Evolutionary conservation across 2,329 filamentous ascomycete species (phyloP).

Genomic region (Stagonosporopsis rhizophila): DNA sequence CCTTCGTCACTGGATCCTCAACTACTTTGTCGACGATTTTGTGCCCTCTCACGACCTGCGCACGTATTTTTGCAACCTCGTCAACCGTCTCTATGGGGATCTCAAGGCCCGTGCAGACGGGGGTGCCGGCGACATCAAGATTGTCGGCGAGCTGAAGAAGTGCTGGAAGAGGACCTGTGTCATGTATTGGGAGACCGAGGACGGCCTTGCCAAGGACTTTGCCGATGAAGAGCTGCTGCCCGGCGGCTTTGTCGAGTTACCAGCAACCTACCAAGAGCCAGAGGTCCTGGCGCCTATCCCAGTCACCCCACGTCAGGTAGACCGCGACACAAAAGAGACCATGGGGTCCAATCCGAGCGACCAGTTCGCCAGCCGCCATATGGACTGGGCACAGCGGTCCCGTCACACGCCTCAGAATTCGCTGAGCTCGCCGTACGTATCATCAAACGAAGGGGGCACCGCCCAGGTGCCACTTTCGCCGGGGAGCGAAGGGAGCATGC

Average conservation of each 20-base stretch:
- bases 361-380: constrained; percentile 47
- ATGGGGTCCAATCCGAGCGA: constrained; percentile 48
- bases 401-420: constrained; percentile 50
- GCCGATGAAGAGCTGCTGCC: constrained; percentile 74
- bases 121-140: constrained; percentile 75
- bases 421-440: constrained; percentile 43
- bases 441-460: constrained; percentile 42
- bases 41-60: constrained; percentile 77
- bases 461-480: constrained; percentile 52
- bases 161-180: constrained; percentile 94
- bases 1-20: constrained; percentile 94
- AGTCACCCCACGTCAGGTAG: constrained; percentile 32
- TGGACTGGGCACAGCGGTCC: constrained; percentile 48
- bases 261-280: constrained; percentile 33
- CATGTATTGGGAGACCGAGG: constrained; percentile 82
- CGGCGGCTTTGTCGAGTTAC: constrained; percentile 69
- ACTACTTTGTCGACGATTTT: constrained; percentile 97
- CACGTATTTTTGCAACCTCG: constrained; percentile 76
- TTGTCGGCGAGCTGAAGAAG: constrained; percentile 92
- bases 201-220: constrained; percentile 65
- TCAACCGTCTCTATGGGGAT: constrained; percentile 69
- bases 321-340: constrained; percentile 43
- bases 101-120: constrained; percentile 60
- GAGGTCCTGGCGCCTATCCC: constrained; percentile 22
- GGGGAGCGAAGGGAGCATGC: constrained; percentile 60